Percentiles rank a stretch among this genome's conserved stretches.
Conservation (phyloP, 805 yeast genomes). For the Henningerozyma blattae region DNA sequence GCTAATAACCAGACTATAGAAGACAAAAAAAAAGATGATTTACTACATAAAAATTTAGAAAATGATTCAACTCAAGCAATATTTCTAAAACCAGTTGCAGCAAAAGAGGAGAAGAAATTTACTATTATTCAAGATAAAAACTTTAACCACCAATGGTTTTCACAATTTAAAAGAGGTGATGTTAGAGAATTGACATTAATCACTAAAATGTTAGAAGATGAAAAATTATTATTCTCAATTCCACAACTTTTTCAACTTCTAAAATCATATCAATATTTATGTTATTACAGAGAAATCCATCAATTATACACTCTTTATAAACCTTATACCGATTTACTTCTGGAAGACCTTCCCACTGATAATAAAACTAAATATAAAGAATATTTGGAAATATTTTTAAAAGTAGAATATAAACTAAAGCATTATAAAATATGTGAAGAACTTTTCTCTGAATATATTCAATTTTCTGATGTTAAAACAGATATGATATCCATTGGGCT, state of each 20-base stretch:
- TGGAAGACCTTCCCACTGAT: conserved; percentile 1
- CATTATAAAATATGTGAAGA: conserved; percentile 15
- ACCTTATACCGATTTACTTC: background rate
- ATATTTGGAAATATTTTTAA: conserved; percentile 10
- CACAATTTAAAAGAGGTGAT: conserved; percentile 9
- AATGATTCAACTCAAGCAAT: too few relatives aligned
- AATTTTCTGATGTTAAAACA: conserved; percentile 11
- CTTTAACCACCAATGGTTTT: conserved; percentile 7
- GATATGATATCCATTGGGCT: conserved; percentile 15
- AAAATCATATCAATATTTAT: conserved; percentile 4
- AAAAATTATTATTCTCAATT: conserved; percentile 7
- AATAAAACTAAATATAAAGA: conserved; percentile 1
- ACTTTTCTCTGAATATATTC: conserved; percentile 19
- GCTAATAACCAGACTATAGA: too few relatives aligned
- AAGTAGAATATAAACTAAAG: conserved; percentile 9
- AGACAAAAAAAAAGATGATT: too few relatives aligned
- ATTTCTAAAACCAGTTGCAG: too few relatives aligned
- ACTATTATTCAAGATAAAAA: background rate
- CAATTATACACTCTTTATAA: conserved; percentile 8
- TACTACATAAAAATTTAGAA: too few relatives aligned
- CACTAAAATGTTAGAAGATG: conserved; percentile 2
- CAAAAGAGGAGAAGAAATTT: too few relatives aligned
- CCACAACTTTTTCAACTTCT: conserved; percentile 10
- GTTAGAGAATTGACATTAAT: conserved; percentile 5
- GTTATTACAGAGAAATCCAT: conserved; percentile 13